A percentile compares a stretch with the other conserved stretches of the same genome.
These are phyloP conservation scores for Phaffia tasmanica DNA, from an alignment of 768 basidiomycete species.

Conservation along the genomic window DNA sequence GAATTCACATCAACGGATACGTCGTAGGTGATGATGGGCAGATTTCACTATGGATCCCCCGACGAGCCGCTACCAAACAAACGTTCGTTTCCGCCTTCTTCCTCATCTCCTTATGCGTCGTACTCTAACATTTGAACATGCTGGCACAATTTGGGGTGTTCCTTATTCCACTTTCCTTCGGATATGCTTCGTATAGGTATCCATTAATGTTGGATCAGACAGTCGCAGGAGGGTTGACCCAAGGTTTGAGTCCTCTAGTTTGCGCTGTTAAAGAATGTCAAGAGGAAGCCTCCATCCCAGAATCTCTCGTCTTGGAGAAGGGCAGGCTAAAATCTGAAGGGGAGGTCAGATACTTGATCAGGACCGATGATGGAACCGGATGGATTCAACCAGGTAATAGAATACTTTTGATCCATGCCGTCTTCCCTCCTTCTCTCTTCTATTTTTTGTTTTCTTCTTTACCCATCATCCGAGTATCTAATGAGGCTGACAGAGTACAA, in stretches of 20 bases:
- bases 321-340: slow-evolving; percentile 14
- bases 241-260: slow-evolving; percentile 7
- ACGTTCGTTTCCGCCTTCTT: slow-evolving; percentile 46
- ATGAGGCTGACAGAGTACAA: too few species aligned
- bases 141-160: neutral
- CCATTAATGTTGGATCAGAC: slow-evolving; percentile 25
- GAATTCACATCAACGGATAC: slow-evolving; percentile 68
- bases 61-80: slow-evolving; percentile 70
- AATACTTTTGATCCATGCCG: neutral
- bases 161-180: neutral
- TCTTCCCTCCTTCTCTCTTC: neutral
- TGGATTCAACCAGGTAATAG: slow-evolving; percentile 24
- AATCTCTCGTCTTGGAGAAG: slow-evolving; percentile 8
- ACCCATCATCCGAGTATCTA: too few species aligned
- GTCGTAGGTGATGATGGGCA: slow-evolving; percentile 26
- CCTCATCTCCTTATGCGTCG: neutral
- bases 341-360: slow-evolving; percentile 12
- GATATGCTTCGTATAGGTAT: neutral
- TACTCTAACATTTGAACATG: neutral
- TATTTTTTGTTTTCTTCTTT: neutral
- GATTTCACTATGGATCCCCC: slow-evolving; percentile 74
- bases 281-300: slow-evolving; percentile 26
- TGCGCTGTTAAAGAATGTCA: slow-evolving; percentile 25
- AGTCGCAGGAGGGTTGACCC: slow-evolving; percentile 26
- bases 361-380: slow-evolving; percentile 3